Evolutionary conservation across 2,329 filamentous ascomycete genomes (phyloP).

Genomic region (Chaetomium strumarium): DNA sequence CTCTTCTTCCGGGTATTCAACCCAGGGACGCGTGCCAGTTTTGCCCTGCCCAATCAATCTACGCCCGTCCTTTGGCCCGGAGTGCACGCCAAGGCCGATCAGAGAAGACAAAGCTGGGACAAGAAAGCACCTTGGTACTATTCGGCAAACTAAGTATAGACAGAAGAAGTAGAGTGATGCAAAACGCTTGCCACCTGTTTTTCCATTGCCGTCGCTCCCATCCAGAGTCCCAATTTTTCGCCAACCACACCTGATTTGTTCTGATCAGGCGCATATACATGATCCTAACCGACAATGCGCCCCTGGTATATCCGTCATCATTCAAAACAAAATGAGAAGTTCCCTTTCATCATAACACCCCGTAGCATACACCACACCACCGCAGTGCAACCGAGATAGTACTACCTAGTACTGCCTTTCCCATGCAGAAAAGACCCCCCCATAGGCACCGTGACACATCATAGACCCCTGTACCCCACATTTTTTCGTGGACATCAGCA

Average conservation of each 20-base stretch:
- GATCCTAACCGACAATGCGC: slow-evolving; percentile 5
- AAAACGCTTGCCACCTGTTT: neutral
- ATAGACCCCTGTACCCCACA: slow-evolving; percentile 8
- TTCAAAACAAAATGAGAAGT: neutral
- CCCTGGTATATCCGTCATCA: slow-evolving; percentile 12
- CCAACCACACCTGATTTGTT: neutral
- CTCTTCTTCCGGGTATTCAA: slow-evolving; percentile 14
- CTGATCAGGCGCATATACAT: slow-evolving; percentile 1
- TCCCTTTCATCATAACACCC: slow-evolving; percentile 1
- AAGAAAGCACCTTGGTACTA: neutral
- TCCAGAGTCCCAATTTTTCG: neutral
- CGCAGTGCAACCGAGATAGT: neutral
- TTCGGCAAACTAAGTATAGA: slow-evolving; percentile 11
- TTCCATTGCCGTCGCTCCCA: neutral
- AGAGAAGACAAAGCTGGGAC: neutral
- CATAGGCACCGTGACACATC: neutral
- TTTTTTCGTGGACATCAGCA: neutral
- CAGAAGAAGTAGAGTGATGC: slow-evolving; percentile 8
- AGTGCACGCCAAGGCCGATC: neutral
- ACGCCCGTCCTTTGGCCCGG: neutral
- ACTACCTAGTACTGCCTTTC: neutral
- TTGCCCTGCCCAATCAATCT: slow-evolving; percentile 14
- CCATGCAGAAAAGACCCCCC: neutral
- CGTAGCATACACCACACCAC: neutral
- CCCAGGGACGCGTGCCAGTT: neutral